Evolutionary conservation across 805 yeast genomes (phyloP), one percentile per base, ranked within the genome.

Genomic region (Lipomyces sp.): DNA sequence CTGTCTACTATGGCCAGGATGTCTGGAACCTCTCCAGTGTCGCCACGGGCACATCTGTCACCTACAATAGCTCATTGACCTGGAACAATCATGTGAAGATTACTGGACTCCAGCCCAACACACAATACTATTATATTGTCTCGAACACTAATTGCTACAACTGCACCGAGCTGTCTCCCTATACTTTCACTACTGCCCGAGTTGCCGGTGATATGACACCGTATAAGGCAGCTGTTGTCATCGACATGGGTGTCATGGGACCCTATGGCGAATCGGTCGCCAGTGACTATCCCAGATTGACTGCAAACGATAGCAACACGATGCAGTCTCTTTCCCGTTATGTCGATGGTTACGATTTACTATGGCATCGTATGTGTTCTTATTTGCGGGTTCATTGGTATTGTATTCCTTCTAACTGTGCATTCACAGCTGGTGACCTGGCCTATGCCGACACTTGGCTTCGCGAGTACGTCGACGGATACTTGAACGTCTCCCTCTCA

Each of bases 401-500:
- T 7, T 18, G 18, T 32, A 4, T 2, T n/a, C 24, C 60, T 50
- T 34, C 60, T 50, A 37, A 53, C 53, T 15, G 7, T 2, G 29
- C 39, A 29, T 57, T n/a, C 24, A 24, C 24, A 59, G 71, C 73
- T 8, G 78, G 78, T 50, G 78, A 76, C 62, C 60, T 76, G 58
- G 76, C 75, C 30, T 76, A 76, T 57, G 76, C 78, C 11, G 78
- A 76, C 65, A 61, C 73, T 37, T 75, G 76, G 76, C 72, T 75
- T 53, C 57, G 69, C 53, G 74, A 73, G 63, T 59, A 57, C 54
- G 50, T 64, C 55, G 58, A 55, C 37, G 66, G 63, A 1, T 58
- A 62, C 35, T 63, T 60, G 35, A 57, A 60, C 59, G 66, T 61
- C 57, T 42, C 66, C 5, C 8, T 66, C 37, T 71, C 57, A 32